Evolutionary conservation across 2,329 filamentous ascomycete genomes (phyloP).

Genomic region (Aspergillus ustus): DNA sequence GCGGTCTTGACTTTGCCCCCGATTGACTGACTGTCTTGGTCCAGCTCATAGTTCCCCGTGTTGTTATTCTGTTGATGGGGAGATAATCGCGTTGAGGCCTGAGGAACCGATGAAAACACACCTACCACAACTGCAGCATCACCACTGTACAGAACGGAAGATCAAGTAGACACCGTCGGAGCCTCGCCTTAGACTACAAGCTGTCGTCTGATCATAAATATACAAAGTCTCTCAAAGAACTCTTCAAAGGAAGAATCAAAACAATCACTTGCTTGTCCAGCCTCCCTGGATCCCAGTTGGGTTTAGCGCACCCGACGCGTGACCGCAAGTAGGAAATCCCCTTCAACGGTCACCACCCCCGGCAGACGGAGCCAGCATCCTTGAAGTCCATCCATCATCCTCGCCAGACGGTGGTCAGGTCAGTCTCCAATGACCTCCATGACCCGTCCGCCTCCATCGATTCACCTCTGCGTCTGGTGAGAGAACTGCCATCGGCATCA

Average conservation of each 20-base stretch:
- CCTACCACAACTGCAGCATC: background rate
- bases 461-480: slow-evolving; percentile 28
- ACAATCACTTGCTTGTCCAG: slow-evolving; percentile 17
- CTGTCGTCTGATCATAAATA: slow-evolving; percentile 12
- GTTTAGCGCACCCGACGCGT: slow-evolving; percentile 46
- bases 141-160: background rate
- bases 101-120: slow-evolving; percentile 11
- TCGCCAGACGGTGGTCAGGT: slow-evolving; percentile 32
- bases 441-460: slow-evolving; percentile 19
- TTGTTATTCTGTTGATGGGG: slow-evolving; percentile 12
- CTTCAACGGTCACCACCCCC: slow-evolving; percentile 34
- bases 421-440: slow-evolving; percentile 30
- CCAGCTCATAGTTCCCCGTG: background rate
- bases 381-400: slow-evolving; percentile 17
- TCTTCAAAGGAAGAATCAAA: slow-evolving; percentile 7
- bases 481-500: slow-evolving; percentile 13
- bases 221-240: background rate
- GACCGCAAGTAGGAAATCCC: slow-evolving; percentile 36
- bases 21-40: background rate
- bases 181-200: background rate
- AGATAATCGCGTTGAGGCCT: slow-evolving; percentile 7
- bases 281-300: slow-evolving; percentile 27
- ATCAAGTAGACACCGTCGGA: background rate
- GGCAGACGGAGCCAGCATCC: slow-evolving; percentile 13
- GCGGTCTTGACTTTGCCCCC: background rate